Base-by-base conservation (phyloP, 2,329 filamentous ascomycete species). In the Graphium sp. region DNA sequence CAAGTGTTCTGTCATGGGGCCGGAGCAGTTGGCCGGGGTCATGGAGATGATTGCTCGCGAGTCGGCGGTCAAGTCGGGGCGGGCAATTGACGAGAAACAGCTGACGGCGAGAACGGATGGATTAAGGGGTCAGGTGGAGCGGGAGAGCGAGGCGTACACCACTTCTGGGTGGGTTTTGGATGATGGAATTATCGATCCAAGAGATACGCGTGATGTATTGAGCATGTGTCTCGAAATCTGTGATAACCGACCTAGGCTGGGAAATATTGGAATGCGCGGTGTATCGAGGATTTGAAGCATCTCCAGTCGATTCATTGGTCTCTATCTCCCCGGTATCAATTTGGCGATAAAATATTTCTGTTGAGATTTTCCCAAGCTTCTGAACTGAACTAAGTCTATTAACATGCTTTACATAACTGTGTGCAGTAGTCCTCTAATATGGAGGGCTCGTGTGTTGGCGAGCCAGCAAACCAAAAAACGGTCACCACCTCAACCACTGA, bases 1-100 rank as follows among this genome's bases (percentile, higher is more conserved):
- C 3, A 41, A 47, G n/a, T 53, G 50, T 35, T 48, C 47, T 15
- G 51, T 55, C 3, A 55, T 55, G 51, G 51, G 51, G 0, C 42
- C 49, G 1, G 50, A 54, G 21, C 50, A 55, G 35, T 35, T 54
- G 2, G 39, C 44, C 3, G 51, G 51, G 1, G 51, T 32, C 21
- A 29, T 32, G 26, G 31, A 29, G 21, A 32, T 29, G 22, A 32
- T 32, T 27, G 25, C 25, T 15, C 25, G 29, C 8, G 29, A 29
- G 20, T 22, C 26, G 11, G 31, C 26, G 12, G 12, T 22, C 9
- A 31, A 31, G 31, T 15, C 26, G 8, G 26, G 27, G 5, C 15
- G n/a, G 21, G 16, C 10, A 10, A 16, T 29, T n/a, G 27, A 29
- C 12, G 27, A 32, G 26, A 18, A 12, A 5, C 10, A 14, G n/a